phyloP scores from a whole-genome alignment of 192 early-diverging fungal genomes.

The Entomortierella parvispora region DNA sequence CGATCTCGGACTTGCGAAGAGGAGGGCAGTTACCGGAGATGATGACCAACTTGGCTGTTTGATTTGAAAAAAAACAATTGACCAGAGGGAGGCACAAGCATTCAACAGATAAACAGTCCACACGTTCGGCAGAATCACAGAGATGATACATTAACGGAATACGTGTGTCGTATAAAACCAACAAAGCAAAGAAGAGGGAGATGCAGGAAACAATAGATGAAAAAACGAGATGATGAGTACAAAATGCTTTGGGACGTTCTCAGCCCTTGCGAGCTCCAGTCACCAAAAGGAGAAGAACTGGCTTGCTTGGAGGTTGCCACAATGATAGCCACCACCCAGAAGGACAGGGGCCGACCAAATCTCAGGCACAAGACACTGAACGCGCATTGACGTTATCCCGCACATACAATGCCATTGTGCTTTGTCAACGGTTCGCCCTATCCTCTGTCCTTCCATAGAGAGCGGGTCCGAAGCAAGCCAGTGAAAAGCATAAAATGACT shows the following conservation, averaged over 20 bases:
- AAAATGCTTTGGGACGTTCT: constrained; percentile 52
- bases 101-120: background rate
- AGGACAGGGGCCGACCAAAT: background rate
- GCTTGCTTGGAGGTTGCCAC: constrained; percentile 7
- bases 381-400: too few relatives aligned
- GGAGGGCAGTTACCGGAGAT: constrained; percentile 99
- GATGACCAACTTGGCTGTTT: constrained; percentile 95
- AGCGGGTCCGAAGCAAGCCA: too few relatives aligned
- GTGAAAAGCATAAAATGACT: too few relatives aligned
- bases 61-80: background rate
- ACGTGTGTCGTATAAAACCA: constrained; percentile 26
- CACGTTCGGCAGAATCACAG: background rate
- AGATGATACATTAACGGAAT: too few relatives aligned
- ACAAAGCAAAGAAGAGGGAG: constrained; percentile 2
- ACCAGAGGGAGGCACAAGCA: too few relatives aligned
- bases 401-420: too few relatives aligned
- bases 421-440: too few relatives aligned
- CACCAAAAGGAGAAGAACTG: constrained; percentile 45
- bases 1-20: constrained; percentile 99
- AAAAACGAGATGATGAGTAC: constrained; percentile 28
- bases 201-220: constrained; percentile 1
- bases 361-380: background rate
- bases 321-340: background rate
- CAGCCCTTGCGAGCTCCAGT: constrained; percentile 56
- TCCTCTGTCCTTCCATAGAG: too few relatives aligned